Conservation (phyloP, 148 eudicot genomes). For the Bassia scoparia region DNA sequence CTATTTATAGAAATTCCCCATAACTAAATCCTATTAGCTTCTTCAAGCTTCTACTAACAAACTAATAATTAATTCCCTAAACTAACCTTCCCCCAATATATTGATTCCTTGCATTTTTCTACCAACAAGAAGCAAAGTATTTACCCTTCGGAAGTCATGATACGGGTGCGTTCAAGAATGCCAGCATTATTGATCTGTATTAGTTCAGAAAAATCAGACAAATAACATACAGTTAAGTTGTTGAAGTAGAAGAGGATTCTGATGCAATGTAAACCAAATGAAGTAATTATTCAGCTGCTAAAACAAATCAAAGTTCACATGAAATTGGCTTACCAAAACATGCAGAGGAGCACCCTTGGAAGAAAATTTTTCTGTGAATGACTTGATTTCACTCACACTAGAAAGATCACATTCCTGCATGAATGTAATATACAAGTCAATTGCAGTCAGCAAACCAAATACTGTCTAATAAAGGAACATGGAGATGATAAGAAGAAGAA, state of each 20-base stretch:
- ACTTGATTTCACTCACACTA: slow-evolving; percentile 64
- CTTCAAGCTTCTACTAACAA: no score
- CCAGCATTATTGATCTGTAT: slow-evolving; percentile 94
- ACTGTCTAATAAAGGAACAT: neutral
- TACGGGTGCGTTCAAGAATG: slow-evolving; percentile 52
- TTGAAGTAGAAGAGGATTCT: neutral
- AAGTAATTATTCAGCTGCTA: no score
- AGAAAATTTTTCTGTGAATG: slow-evolving; percentile 57
- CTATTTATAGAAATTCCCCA: no score
- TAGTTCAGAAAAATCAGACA: slow-evolving; percentile 13
- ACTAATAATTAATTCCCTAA: no score
- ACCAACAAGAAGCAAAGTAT: neutral
- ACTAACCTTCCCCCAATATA: no score
- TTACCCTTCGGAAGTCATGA: slow-evolving; percentile 76
- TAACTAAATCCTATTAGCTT: no score
- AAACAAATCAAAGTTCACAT: neutral
- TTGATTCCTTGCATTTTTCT: no score
- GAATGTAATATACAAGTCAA: slow-evolving; percentile 16
- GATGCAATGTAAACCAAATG: neutral
- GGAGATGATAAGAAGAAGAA: neutral
- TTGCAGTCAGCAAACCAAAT: neutral
- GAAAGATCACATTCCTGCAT: slow-evolving; percentile 87
- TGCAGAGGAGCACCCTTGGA: slow-evolving; percentile 66
- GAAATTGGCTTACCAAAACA: slow-evolving; percentile 53
- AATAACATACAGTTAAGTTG: neutral